A percentile compares a stretch with the other conserved stretches of the same genome.
Conservation (phyloP, 257 asterid species). For the Gentiana dahurica region DNA sequence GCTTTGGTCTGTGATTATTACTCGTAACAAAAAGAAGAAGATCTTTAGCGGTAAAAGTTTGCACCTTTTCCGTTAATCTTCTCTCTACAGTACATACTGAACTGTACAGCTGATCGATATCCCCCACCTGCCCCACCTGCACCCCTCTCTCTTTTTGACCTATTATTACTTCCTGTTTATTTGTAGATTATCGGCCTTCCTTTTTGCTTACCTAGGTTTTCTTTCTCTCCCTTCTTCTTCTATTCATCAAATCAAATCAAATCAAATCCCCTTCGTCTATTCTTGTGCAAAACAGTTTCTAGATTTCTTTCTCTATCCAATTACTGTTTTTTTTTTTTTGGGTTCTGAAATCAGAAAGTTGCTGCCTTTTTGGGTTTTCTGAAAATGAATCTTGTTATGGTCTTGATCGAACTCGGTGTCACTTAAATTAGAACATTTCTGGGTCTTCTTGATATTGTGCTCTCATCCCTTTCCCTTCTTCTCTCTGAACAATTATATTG, state of each 20-base stretch:
- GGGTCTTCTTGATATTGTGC: slow-evolving; percentile 12
- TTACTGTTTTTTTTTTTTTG: slow-evolving; percentile 3
- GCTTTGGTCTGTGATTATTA: slow-evolving; percentile 6
- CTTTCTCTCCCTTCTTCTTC: slow-evolving; percentile 7
- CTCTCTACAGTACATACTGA: slow-evolving; percentile 27
- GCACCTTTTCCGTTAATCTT: slow-evolving; percentile 35
- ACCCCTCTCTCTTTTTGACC: slow-evolving; percentile 29
- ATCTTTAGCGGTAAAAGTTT: slow-evolving; percentile 13
- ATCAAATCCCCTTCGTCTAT: not conserved
- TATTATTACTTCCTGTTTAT: slow-evolving; percentile 32
- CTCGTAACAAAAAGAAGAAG: not conserved
- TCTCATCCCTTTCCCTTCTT: slow-evolving; percentile 15
- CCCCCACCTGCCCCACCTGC: slow-evolving; percentile 26
- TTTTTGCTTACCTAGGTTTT: slow-evolving; percentile 16
- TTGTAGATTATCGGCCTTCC: slow-evolving; percentile 4
- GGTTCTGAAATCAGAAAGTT: not conserved
- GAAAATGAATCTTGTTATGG: slow-evolving; percentile 25
- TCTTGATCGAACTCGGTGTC: slow-evolving; percentile 38
- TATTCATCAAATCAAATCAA: not conserved
- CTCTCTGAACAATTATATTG: not conserved
- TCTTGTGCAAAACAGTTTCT: not conserved
- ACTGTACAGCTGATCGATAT: slow-evolving; percentile 57
- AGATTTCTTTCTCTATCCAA: too few species aligned
- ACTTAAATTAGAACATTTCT: slow-evolving; percentile 19
- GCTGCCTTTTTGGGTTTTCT: slow-evolving; percentile 23